phyloP scores from a whole-genome alignment of 305 asterid species.

The Fraxinus albicans region DNA sequence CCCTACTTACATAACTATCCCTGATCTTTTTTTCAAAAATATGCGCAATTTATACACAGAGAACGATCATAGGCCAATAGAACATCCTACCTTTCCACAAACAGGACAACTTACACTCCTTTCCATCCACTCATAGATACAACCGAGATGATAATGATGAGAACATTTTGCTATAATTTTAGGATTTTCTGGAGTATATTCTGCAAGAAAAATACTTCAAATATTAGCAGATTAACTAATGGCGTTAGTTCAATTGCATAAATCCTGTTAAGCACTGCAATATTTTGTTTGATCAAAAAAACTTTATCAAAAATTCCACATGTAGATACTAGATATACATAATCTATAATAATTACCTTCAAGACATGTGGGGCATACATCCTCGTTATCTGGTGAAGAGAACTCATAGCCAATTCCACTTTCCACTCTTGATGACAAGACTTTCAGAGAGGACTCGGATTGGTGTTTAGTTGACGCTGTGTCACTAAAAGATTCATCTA shows the following conservation, averaged over 20 bases:
- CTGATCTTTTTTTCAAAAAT: background rate
- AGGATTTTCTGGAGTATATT: slow-evolving; percentile 42
- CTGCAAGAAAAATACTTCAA: slow-evolving; percentile 19
- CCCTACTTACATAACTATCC: background rate
- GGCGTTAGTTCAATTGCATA: background rate
- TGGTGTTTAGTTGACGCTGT: slow-evolving; percentile 10
- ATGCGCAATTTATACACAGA: background rate
- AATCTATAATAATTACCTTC: slow-evolving; percentile 35
- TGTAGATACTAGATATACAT: background rate
- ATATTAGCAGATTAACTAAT: background rate
- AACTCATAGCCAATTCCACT: background rate
- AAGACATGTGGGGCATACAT: slow-evolving; percentile 42
- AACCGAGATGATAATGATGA: slow-evolving; percentile 55
- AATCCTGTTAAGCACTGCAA: background rate
- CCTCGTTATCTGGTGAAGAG: slow-evolving; percentile 41
- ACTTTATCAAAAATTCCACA: background rate
- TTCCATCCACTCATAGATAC: slow-evolving; percentile 65
- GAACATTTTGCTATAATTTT: slow-evolving; percentile 35
- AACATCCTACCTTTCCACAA: slow-evolving; percentile 39
- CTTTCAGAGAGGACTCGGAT: slow-evolving; percentile 24
- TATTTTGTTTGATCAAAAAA: background rate
- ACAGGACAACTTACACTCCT: slow-evolving; percentile 45
- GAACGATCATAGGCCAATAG: background rate
- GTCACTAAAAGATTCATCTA: slow-evolving; percentile 6
- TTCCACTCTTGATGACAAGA: slow-evolving; percentile 10